These are phyloP conservation scores for Pleoardoris graminearum DNA, from an alignment of 2,329 filamentous ascomycete species.

Conservation along the genomic window DNA sequence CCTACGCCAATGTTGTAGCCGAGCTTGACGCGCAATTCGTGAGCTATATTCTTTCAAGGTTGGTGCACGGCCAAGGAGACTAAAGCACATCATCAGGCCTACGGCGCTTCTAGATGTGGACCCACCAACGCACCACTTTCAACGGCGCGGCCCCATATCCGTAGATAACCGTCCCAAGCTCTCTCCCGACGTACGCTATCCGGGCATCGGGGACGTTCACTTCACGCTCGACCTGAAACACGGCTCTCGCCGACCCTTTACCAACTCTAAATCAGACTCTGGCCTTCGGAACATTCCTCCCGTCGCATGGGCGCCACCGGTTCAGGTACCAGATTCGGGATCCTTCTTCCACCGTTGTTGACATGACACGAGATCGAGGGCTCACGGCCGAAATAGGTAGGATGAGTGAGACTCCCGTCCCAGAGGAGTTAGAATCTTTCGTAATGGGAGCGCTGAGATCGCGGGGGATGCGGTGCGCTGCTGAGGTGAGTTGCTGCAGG, in stretches of 20 bases:
- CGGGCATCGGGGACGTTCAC: slow-evolving; percentile 7
- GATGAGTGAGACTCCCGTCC: slow-evolving; percentile 4
- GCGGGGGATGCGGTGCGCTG: background rate
- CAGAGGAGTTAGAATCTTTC: background rate
- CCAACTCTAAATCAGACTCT: slow-evolving; percentile 4
- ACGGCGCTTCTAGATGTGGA: background rate
- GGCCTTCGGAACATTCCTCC: background rate
- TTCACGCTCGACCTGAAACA: slow-evolving; percentile 3
- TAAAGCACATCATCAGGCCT: background rate
- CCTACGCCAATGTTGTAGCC: too few relatives aligned
- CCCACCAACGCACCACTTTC: too few relatives aligned
- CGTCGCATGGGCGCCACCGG: background rate
- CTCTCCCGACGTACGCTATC: background rate
- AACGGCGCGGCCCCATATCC: background rate
- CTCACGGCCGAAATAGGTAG: slow-evolving; percentile 1
- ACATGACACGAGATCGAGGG: background rate
- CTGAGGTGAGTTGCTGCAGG: slow-evolving; percentile 3
- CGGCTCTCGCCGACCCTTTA: background rate
- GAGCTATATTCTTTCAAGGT: too few relatives aligned
- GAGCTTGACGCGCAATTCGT: too few relatives aligned
- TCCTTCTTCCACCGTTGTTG: background rate
- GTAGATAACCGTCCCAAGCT: slow-evolving; percentile 2
- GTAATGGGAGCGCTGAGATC: background rate
- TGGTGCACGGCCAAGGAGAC: too few relatives aligned
- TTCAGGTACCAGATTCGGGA: slow-evolving; percentile 4